Evolutionary conservation across 441 rosid genomes (phyloP), one percentile per base, ranked within the genome.

Genomic region (Corymbia citriodora): DNA sequence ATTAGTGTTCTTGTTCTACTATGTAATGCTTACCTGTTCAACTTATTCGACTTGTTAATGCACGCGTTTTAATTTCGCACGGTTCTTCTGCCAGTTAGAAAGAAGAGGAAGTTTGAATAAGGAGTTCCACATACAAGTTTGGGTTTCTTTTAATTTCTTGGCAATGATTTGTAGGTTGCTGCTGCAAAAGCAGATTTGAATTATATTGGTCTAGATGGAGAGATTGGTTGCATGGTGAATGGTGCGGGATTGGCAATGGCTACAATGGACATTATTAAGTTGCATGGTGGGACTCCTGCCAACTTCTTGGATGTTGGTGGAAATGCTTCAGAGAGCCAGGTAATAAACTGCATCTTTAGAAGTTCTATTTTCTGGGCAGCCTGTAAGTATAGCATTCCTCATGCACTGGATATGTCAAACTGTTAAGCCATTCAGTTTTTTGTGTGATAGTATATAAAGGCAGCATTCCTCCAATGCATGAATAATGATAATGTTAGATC

Each of bases 201-300:
- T 94, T 98, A 98, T 90, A 98, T 97, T 72, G 99, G 99, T 40
- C 92, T 98, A 55, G 99, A 97, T 92, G 99, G 99, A 88, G 99
- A 98, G 93, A 98, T 98, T 92, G 99, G 99, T 87, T 98, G 99
- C 95, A 98, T 98, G 99, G 99, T 98, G 89, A 98, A 98, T 93
- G 99, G 99, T 91, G 99, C 99, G 31, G 99, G 99, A 91, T 93
- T 98, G 91, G 99, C 99, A 29, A 98, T 97, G 99, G 99, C 99
- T 88, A 97, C 99, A 40, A 98, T 97, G 99, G 99, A 98, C 93
- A 97, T 98, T 55, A 97, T 98, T 68, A 98, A 98, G 91, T 89
- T 97, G 95, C 99, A 97, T 55, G 99, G 99, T 31, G 99, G 99
- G 91, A 98, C 99, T 87, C 99, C 99, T 54, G 99, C 99, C 89